A percentile compares a stretch with the other conserved stretches of the same genome.
phyloP scores from a whole-genome alignment of 306 rosid genomes.

The Sicyos edulis region DNA sequence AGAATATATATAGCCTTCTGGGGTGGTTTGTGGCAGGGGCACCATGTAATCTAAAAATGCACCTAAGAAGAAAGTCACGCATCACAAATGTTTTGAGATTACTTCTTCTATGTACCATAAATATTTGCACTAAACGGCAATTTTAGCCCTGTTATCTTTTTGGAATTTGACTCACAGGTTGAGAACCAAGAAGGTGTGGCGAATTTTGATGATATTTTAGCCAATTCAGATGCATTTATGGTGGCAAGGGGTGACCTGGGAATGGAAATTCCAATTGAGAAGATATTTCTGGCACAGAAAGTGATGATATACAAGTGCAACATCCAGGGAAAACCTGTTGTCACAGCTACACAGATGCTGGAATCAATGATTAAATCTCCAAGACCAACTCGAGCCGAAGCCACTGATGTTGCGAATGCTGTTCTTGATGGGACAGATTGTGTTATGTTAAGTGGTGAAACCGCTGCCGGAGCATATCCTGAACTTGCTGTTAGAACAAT shows the following conservation, averaged over 20 bases:
- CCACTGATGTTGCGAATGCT: slow-evolving; percentile 80
- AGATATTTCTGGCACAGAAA: slow-evolving; percentile 95
- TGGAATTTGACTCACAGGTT: slow-evolving; percentile 48
- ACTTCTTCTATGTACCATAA: background rate
- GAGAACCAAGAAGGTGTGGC: slow-evolving; percentile 99
- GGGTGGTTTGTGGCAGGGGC: background rate
- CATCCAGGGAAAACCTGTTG: slow-evolving; percentile 97
- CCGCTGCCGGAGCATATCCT: slow-evolving; percentile 93
- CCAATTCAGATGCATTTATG: slow-evolving; percentile 95
- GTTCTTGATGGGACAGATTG: slow-evolving; percentile 92
- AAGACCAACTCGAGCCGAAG: slow-evolving; percentile 72
- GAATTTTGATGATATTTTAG: slow-evolving; percentile 90
- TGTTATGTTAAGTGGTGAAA: slow-evolving; percentile 91
- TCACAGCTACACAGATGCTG: slow-evolving; percentile 95
- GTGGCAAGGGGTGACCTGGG: slow-evolving; percentile 99
- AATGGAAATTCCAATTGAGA: slow-evolving; percentile 98
- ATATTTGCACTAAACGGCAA: background rate
- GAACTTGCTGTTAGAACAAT: slow-evolving; percentile 72
- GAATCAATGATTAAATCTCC: slow-evolving; percentile 79
- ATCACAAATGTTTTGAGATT: background rate
- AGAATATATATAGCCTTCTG: background rate
- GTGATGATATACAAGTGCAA: slow-evolving; percentile 99
- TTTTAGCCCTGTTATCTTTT: slow-evolving; percentile 8
- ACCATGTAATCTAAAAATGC: background rate
- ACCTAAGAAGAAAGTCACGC: background rate